Evolutionary conservation across 169 alveolate species (phyloP), one percentile per base, ranked within the genome.

Genomic region (Eimeria praecox): DNA sequence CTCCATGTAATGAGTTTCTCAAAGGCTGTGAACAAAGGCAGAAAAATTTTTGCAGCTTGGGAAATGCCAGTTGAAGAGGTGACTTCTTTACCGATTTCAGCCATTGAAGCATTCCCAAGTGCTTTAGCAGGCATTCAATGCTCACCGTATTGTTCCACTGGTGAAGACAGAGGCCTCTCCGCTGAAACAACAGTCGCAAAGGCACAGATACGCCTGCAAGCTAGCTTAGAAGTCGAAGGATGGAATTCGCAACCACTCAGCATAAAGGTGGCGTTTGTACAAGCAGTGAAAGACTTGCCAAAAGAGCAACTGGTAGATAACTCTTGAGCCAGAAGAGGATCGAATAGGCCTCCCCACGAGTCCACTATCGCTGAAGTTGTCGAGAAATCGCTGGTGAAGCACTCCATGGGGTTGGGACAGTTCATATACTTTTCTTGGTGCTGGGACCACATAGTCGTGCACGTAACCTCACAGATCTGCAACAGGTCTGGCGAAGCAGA

Each of bases 261-360:
- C 54, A 9, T 18, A 38, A 20, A 20, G 0, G 49, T 6, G 30
- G 54, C 18, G 54, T 33, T 20, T 73, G 33, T 38, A 56, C 40
- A 52, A 42, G 78, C 27, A 33, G 16, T 62, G 20, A 16, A 16
- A 4, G 82, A 22, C 8, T 87, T 87, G 64, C 94, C 94, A 44
- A 62, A 87, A 27, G 94, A 87, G 33, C 94, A 87, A 30, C 66
- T 40, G 24, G 78, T 35, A 24, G 94, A 87, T 49, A 87, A 24
- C 24, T 87, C 66, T 59, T 42, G 69, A 16, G 82, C 94, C 78
- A 87, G 27, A 42, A 0, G 33, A 33, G 2, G 24, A n/a, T 87
- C 94, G 49, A 87, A 33, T 33, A 30, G 16, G 44, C 27, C 2
- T 9, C 30, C 35, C 94, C 66, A 64, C 24, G 83, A 62, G 4